These are phyloP conservation scores for Phytopythium mirpurense DNA, from an alignment of 352 stramenopile species.

Conservation along the genomic window DNA sequence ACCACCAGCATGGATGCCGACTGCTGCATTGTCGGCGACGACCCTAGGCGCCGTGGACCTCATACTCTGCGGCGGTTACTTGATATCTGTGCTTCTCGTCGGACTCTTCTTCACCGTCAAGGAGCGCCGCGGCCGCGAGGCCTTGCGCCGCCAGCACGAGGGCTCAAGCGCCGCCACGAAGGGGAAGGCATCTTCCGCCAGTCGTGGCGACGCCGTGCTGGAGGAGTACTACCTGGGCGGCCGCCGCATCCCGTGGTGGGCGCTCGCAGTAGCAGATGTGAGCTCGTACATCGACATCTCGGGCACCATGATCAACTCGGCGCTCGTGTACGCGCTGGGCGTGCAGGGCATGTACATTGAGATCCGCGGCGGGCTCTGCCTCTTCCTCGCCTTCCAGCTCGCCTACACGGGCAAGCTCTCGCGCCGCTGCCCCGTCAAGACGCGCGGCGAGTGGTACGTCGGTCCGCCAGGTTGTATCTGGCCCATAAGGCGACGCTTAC, in stretches of 20 bases:
- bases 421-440: conserved; percentile 69
- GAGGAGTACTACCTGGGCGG: conserved; percentile 78
- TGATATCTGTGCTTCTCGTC: conserved; percentile 57
- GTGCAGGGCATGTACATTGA: conserved; percentile 85
- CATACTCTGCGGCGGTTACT: conserved; percentile 44
- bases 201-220: conserved; percentile 28
- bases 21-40: conserved; percentile 13
- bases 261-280: conserved; percentile 66
- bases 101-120: conserved; percentile 63
- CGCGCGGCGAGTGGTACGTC: conserved; percentile 62
- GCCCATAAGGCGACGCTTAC: too few species aligned
- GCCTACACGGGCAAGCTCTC: conserved; percentile 78
- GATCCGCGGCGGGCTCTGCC: conserved; percentile 65
- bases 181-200: conserved; percentile 11
- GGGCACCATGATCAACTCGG: conserved; percentile 83
- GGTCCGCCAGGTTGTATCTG: too few species aligned
- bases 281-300: conserved; percentile 86
- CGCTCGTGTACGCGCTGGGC: conserved; percentile 73
- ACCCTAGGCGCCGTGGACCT: conserved; percentile 43
- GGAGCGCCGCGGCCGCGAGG: conserved; percentile 40
- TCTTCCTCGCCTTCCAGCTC: conserved; percentile 78
- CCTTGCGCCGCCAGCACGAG: conserved; percentile 22
- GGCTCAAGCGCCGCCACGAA: conserved; percentile 12
- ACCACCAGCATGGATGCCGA: conserved; percentile 3
- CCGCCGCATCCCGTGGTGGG: conserved; percentile 64